phyloP scores from a whole-genome alignment of 768 basidiomycete species.

The Inosperma sp. region DNA sequence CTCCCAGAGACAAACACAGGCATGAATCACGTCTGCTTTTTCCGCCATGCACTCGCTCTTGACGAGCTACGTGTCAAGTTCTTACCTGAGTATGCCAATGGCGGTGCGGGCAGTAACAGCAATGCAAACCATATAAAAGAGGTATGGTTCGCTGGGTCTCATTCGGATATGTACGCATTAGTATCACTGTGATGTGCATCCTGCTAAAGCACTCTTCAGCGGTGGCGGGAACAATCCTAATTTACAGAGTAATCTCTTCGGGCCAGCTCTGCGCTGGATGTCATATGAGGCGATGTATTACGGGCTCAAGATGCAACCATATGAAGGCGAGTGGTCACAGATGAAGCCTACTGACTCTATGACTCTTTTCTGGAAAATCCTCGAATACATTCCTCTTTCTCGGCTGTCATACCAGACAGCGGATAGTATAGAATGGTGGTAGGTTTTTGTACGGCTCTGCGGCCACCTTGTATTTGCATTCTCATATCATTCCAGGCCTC shows the following conservation, averaged over 20 bases:
- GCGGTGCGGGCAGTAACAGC: conserved; percentile 4
- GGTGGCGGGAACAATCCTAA: background rate
- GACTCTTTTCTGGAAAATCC: background rate
- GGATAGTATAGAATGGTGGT: no score
- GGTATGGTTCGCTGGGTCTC: conserved; percentile 12
- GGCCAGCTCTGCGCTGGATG: conserved; percentile 2
- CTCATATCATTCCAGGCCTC: no score
- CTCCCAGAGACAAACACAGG: conserved; percentile 18
- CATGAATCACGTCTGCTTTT: conserved; percentile 26
- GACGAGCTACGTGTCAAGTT: conserved; percentile 36
- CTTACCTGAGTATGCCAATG: conserved; percentile 24
- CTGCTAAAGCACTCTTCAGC: background rate
- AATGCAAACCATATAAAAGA: conserved; percentile 9
- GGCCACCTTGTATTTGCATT: no score
- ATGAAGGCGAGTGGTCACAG: background rate
- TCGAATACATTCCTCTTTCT: background rate
- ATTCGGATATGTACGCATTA: conserved; percentile 10
- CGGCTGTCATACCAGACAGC: background rate
- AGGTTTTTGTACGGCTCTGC: no score
- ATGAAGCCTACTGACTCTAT: background rate
- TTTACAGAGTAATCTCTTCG: background rate
- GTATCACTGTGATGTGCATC: background rate
- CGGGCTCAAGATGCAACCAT: background rate
- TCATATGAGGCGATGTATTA: background rate
- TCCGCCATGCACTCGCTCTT: conserved; percentile 33